Evolutionary conservation across 306 rosid genomes (phyloP).

Genomic region (Calophaca sinica): DNA sequence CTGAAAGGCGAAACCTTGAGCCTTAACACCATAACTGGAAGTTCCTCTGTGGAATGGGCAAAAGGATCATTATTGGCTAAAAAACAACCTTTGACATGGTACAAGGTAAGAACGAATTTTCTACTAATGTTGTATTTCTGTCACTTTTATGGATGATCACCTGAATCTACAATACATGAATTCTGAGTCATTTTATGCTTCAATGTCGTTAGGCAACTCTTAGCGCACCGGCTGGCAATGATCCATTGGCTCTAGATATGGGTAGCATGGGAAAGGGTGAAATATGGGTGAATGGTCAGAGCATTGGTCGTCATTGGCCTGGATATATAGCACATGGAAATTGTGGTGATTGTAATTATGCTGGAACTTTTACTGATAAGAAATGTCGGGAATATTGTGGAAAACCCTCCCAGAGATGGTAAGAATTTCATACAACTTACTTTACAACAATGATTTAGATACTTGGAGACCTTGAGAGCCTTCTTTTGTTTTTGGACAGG

Average conservation of each 20-base stretch:
- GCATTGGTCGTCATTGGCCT: conserved; percentile 91
- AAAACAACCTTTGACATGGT: conserved; percentile 88
- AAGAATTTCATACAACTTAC: conserved; percentile 37
- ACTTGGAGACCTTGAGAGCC: neutral
- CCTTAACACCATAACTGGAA: conserved; percentile 59
- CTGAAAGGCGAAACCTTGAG: conserved; percentile 78
- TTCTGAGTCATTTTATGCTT: conserved; percentile 27
- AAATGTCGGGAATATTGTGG: conserved; percentile 73
- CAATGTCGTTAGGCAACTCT: conserved; percentile 61
- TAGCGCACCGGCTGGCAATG: conserved; percentile 68
- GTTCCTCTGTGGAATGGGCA: conserved; percentile 67
- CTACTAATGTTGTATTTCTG: conserved; percentile 4
- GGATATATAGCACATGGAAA: conserved; percentile 62
- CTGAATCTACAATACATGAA: neutral
- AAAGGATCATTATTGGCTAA: conserved; percentile 48
- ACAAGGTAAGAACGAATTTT: conserved; percentile 68
- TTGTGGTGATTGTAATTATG: conserved; percentile 66
- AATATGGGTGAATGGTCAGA: conserved; percentile 86
- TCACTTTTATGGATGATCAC: neutral
- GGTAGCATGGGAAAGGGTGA: conserved; percentile 85
- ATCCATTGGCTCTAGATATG: conserved; percentile 90
- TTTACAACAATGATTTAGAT: neutral
- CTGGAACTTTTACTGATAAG: conserved; percentile 65
- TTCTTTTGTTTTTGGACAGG: conserved; percentile 55
- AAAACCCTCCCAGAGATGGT: conserved; percentile 86